A percentile compares a stretch with the other conserved stretches of the same genome.
These are phyloP conservation scores for Aspergillus pseudotamarii DNA, from an alignment of 2,329 filamentous ascomycete species.

Conservation along the genomic window DNA sequence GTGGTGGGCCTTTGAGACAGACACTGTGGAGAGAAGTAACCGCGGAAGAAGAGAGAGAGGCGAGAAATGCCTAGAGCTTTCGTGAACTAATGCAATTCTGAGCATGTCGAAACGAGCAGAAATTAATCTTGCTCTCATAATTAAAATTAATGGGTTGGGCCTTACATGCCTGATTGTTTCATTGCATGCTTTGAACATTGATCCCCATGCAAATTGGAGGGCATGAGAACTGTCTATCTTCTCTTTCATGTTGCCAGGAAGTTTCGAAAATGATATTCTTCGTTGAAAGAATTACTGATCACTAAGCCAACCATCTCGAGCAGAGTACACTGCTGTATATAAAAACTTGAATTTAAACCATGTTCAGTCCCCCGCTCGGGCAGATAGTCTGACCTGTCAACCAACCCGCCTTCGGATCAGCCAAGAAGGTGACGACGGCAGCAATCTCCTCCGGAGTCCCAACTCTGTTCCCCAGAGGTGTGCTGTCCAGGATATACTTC, in stretches of 20 bases:
- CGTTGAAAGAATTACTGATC: not conserved
- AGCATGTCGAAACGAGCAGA: not conserved
- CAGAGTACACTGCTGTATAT: not conserved
- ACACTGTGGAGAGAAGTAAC: slow-evolving; percentile 59
- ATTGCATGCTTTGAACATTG: not conserved
- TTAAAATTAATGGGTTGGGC: not conserved
- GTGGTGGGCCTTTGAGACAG: slow-evolving; percentile 63
- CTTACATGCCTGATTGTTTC: not conserved
- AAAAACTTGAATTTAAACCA: not conserved
- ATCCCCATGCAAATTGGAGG: not conserved
- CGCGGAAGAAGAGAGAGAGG: slow-evolving; percentile 53
- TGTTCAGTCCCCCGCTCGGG: slow-evolving; percentile 7
- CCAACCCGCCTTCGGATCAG: slow-evolving; percentile 6
- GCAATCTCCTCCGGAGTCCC: slow-evolving; percentile 11
- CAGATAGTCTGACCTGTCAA: slow-evolving; percentile 12
- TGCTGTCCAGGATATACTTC: not conserved
- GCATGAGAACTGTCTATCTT: not conserved
- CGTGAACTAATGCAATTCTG: not conserved
- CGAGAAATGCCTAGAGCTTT: slow-evolving; percentile 17
- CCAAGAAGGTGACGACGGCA: slow-evolving; percentile 7
- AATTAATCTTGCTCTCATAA: not conserved
- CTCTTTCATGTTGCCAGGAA: not conserved
- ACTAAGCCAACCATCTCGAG: not conserved
- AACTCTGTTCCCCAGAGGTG: slow-evolving; percentile 5
- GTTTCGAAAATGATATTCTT: not conserved